Conservation (phyloP, 78 protist genomes). For the Andalucia godoyi region DNA sequence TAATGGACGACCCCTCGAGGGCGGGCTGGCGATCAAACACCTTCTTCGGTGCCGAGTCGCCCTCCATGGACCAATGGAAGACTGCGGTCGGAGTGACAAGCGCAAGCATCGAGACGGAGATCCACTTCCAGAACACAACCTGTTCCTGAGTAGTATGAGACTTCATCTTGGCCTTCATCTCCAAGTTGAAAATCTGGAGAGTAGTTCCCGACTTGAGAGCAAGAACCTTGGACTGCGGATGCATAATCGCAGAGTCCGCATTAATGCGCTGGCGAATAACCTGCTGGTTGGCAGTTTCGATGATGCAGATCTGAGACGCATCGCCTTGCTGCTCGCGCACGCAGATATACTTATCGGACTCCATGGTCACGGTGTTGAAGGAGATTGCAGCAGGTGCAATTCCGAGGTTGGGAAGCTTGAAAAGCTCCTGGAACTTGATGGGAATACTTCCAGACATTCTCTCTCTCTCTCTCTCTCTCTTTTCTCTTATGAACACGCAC, state of each 20-base stretch:
- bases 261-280: conserved; percentile 35
- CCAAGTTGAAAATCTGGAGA: conserved; percentile 91
- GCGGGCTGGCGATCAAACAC: conserved; percentile 76
- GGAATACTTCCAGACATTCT: too few species aligned
- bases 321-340: conserved; percentile 75
- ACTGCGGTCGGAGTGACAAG: conserved; percentile 88
- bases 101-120: conserved; percentile 64
- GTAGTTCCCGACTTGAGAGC: conserved; percentile 81
- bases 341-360: conserved; percentile 84
- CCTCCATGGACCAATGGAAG: conserved; percentile 94
- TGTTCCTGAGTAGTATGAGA: conserved; percentile 30
- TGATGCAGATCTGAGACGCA: conserved; percentile 54
- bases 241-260: conserved; percentile 89
- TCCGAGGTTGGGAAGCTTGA: too few species aligned
- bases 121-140: conserved; percentile 94
- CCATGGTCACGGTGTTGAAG: conserved; percentile 85
- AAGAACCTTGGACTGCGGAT: conserved; percentile 81
- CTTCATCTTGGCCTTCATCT: conserved; percentile 73
- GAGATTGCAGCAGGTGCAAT: too few species aligned
- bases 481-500: too few species aligned
- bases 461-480: too few species aligned
- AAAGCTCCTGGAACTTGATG: too few species aligned
- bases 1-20: conserved; percentile 62
- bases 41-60: conserved; percentile 71
- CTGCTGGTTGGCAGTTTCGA: conserved; percentile 64